Evolutionary conservation across 495 filamentous ascomycete species (phyloP), one percentile per base, ranked within the genome.

Genomic region (Xylaria palmicola): DNA sequence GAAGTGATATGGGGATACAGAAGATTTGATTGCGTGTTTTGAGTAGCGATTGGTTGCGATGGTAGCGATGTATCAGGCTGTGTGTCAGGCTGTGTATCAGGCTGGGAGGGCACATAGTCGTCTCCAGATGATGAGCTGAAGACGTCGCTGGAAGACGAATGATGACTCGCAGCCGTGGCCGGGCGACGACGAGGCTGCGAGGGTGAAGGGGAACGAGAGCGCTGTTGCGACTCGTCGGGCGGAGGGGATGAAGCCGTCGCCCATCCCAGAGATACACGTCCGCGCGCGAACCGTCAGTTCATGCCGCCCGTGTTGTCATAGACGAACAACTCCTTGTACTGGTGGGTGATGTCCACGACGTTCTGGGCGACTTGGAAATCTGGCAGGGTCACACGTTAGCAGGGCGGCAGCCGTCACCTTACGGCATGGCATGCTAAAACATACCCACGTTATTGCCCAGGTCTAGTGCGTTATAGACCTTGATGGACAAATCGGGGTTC

Each of bases 311-410:
- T 37, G 13, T 72, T 65, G 12, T 55, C 59, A 62, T 66, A 77
- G 5, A 65, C 52, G 48, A 79, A 80, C 48, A 98, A 86, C 52
- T 85, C 76, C 72, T 90, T 92, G 68, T 91, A 86, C 53, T 86
- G 83, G 75, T 97, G 94, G 10, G 91, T 92, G n/a, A 87, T 85
- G 65, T 97, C 89, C 12, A 96, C 93, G 6, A 97, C 87, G 0
- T 88, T 84, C 56, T 93, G 89, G 45, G 88, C 88, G 51, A 91
- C 83, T 62, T 81, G 83, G 72, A 87, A 93, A 78, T 98, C 93
- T 95, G 65, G n/a, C n/a, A 60, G 27, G 37, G 39, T 17, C 26
- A 44, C 39, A 2, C 10, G 10, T 30, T 50, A 53, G 37, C 26
- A 56, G n/a, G n/a, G n/a, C n/a, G n/a, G n/a, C n/a, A n/a, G n/a